These are phyloP conservation scores for Diplosphaera chodatii DNA, from an alignment of 139 green algal species.

Conservation along the genomic window DNA sequence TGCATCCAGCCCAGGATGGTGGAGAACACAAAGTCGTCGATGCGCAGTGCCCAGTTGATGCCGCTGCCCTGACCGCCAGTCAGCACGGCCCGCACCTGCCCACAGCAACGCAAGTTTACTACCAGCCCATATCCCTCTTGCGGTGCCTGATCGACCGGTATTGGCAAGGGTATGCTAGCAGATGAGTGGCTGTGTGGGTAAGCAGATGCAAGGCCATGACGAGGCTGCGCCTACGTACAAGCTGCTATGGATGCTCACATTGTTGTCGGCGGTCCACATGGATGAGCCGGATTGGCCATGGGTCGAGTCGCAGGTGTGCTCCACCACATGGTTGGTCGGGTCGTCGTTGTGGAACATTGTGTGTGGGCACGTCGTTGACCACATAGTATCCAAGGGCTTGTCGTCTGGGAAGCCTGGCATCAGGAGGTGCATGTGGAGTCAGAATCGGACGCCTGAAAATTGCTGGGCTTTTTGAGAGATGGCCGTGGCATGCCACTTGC, in stretches of 20 bases:
- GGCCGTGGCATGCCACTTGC: too few species aligned
- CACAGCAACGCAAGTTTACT: too few species aligned
- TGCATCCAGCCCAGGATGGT: background rate
- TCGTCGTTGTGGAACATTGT: background rate
- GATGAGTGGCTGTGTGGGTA: too few species aligned
- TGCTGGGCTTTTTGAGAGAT: too few species aligned
- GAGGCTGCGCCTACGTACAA: too few species aligned
- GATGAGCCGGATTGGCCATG: slow-evolving; percentile 15
- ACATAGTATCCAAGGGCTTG: background rate
- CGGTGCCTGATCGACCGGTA: too few species aligned
- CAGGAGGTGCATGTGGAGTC: too few species aligned
- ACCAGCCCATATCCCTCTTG: too few species aligned
- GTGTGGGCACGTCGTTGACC: background rate
- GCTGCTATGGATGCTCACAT: background rate
- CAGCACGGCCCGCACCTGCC: background rate
- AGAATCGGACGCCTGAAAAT: too few species aligned
- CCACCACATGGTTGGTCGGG: slow-evolving; percentile 13
- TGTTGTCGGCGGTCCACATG: slow-evolving; percentile 6
- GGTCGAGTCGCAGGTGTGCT: slow-evolving; percentile 18
- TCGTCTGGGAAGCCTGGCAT: background rate
- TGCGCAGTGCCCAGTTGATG: background rate
- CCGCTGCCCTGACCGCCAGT: background rate
- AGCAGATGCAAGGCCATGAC: too few species aligned
- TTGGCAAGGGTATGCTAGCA: too few species aligned
- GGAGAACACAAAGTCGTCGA: background rate